phyloP scores from a whole-genome alignment of 805 yeast species.

The Clavispora asparagi region DNA sequence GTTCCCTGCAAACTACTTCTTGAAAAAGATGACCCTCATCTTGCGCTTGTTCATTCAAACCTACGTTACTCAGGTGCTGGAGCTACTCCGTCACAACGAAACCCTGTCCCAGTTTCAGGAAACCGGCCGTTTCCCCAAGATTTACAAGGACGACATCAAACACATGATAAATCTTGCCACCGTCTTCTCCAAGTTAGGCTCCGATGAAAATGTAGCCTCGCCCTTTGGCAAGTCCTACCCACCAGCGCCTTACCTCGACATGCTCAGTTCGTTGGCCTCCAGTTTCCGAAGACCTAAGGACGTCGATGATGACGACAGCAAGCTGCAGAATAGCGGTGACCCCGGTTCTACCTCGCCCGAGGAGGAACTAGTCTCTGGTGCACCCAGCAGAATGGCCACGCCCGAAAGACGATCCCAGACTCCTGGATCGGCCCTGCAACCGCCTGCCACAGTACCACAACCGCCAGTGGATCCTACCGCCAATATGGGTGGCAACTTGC shows the following conservation, averaged over 20 bases:
- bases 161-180: constrained; percentile 18
- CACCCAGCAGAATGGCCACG: not conserved
- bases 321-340: not conserved
- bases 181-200: not conserved
- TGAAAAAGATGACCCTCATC: constrained; percentile 51
- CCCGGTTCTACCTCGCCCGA: not conserved
- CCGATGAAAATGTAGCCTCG: not conserved
- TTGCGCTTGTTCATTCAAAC: constrained; percentile 58
- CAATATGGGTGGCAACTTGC: not conserved
- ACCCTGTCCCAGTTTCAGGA: not conserved
- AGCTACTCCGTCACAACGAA: constrained; percentile 21
- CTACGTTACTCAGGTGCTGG: constrained; percentile 49
- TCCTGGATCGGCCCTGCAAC: not conserved
- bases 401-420: not conserved
- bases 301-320: not conserved
- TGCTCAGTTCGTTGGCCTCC: constrained; percentile 15
- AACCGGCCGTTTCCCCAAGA: not conserved
- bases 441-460: not conserved
- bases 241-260: constrained; percentile 13
- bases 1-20: constrained; percentile 40
- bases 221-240: not conserved
- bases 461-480: not conserved
- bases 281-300: constrained; percentile 9
- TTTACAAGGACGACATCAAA: constrained; percentile 12
- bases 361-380: not conserved